phyloP scores from a whole-genome alignment of 2,329 filamentous ascomycete genomes.

The Pseudogymnoascus sp. region DNA sequence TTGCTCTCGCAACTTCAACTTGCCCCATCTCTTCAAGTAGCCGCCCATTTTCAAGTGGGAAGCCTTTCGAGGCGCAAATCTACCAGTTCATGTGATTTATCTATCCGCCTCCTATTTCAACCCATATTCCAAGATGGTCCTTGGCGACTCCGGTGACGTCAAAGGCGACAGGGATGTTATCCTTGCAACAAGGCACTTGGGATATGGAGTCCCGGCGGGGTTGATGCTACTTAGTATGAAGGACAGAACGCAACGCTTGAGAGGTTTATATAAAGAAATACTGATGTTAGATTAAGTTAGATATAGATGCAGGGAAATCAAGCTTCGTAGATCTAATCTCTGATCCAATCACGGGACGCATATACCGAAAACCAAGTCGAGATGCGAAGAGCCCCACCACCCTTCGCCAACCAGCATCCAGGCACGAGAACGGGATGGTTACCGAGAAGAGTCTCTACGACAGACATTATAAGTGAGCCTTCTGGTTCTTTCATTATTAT shows the following conservation, averaged over 20 bases:
- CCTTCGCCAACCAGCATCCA: background rate
- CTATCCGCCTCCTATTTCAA: background rate
- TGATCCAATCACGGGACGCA: background rate
- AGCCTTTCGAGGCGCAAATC: background rate
- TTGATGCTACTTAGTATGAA: background rate
- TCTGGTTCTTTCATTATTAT: background rate
- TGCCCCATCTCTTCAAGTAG: constrained; percentile 15
- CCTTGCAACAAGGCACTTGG: background rate
- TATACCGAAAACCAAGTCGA: background rate
- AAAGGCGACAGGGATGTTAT: background rate
- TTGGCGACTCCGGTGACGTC: background rate
- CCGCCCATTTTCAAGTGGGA: background rate
- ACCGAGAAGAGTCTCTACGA: background rate
- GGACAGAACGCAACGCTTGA: background rate
- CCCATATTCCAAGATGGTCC: background rate
- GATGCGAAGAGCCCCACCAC: background rate
- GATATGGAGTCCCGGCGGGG: background rate
- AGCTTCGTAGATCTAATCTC: background rate
- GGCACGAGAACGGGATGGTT: background rate
- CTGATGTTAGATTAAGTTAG: background rate
- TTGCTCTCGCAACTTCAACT: constrained; percentile 26
- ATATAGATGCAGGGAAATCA: background rate
- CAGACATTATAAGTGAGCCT: background rate
- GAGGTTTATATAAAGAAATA: background rate
- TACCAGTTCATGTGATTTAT: constrained; percentile 8